A percentile compares a stretch with the other conserved stretches of the same genome.
phyloP scores from a whole-genome alignment of 352 stramenopile species.

The Plasmopara muralis region DNA sequence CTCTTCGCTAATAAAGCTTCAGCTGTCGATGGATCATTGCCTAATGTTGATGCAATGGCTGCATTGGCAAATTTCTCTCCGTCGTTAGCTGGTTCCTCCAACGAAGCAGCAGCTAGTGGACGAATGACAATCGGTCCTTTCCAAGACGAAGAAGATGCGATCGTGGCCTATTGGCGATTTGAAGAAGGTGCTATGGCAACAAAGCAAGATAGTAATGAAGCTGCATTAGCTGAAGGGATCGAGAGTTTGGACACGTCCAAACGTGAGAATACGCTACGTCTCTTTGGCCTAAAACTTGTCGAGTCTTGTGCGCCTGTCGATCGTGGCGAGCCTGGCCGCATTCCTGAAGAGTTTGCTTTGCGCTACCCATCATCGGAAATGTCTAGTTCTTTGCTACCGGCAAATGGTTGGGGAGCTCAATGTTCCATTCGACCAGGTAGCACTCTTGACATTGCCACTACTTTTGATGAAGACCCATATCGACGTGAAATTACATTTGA shows the following conservation, averaged over 20 bases:
- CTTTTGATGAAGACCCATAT: slow-evolving; percentile 79
- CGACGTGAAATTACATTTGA: slow-evolving; percentile 72
- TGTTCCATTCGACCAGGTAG: slow-evolving; percentile 45
- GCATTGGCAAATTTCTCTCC: slow-evolving; percentile 8
- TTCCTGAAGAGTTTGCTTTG: slow-evolving; percentile 63
- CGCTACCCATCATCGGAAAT: slow-evolving; percentile 31
- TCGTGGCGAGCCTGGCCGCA: slow-evolving; percentile 55
- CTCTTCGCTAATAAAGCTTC: slow-evolving; percentile 28
- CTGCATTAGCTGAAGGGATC: slow-evolving; percentile 17
- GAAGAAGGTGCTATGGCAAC: slow-evolving; percentile 52
- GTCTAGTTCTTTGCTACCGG: slow-evolving; percentile 4
- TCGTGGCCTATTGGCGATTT: slow-evolving; percentile 83
- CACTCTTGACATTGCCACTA: slow-evolving; percentile 60
- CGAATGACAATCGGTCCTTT: slow-evolving; percentile 79
- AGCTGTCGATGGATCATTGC: slow-evolving; percentile 6
- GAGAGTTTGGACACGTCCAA: slow-evolving; percentile 79
- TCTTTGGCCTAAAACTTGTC: slow-evolving; percentile 43
- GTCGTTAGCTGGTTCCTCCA: slow-evolving; percentile 1
- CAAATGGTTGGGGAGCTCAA: slow-evolving; percentile 39
- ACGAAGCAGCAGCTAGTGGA: slow-evolving; percentile 13
- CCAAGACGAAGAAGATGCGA: slow-evolving; percentile 75
- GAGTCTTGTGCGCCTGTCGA: slow-evolving; percentile 64
- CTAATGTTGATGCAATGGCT: slow-evolving; percentile 3
- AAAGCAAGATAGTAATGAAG: background rate
- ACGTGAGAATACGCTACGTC: slow-evolving; percentile 63